Evolutionary conservation across 225 moss, liverwort and hornwort species (phyloP).

Genomic region (Climacium dendroides): DNA sequence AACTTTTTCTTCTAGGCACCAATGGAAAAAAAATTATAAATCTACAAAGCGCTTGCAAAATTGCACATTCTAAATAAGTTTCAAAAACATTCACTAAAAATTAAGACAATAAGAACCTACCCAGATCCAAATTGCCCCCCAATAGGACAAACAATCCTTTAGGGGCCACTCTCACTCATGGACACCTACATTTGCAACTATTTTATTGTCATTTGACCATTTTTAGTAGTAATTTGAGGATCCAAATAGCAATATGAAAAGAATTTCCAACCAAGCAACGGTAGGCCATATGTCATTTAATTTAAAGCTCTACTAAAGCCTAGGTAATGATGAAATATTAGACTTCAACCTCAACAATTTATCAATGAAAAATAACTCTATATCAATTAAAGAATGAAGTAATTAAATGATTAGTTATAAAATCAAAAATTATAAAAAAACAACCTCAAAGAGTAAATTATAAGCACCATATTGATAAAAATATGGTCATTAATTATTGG

Average conservation of each 20-base stretch:
- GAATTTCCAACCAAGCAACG: neutral
- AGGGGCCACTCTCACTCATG: neutral
- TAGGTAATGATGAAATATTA: neutral
- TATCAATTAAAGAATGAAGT: fast-evolving
- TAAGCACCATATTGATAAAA: neutral
- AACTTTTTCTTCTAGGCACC: too few species aligned
- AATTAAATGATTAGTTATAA: neutral
- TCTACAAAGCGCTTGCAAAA: too few species aligned
- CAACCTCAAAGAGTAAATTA: neutral
- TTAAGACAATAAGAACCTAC: too few species aligned
- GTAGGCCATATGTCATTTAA: neutral
- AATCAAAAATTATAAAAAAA: neutral
- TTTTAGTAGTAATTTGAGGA: neutral
- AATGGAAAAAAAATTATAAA: too few species aligned
- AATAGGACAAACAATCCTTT: too few species aligned
- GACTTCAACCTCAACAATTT: neutral
- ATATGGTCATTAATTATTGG: neutral
- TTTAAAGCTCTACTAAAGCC: neutral
- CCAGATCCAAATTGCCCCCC: too few species aligned
- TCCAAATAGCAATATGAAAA: neutral
- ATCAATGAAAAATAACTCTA: neutral
- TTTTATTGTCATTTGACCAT: neutral
- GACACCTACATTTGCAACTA: neutral
- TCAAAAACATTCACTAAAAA: too few species aligned
- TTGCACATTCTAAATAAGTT: too few species aligned